Conservation (phyloP, 2,329 filamentous ascomycete species). For the Colletotrichum tofieldiae region DNA sequence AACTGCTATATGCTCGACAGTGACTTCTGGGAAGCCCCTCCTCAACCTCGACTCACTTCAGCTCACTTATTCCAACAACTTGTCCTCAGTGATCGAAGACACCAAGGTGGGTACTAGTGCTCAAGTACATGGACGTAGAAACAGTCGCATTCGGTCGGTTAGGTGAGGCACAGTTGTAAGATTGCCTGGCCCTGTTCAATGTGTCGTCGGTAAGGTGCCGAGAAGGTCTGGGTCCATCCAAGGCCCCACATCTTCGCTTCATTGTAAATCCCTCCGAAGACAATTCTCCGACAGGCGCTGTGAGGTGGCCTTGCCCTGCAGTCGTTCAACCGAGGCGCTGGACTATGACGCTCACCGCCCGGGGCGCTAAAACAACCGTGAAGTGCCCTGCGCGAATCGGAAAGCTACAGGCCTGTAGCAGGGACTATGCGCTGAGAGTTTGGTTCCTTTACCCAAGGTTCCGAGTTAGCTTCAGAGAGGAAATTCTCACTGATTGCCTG, state of each 20-base stretch:
- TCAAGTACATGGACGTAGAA: not conserved
- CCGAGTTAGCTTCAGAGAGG: not conserved
- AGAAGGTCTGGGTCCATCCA: not conserved
- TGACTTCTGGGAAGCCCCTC: not conserved
- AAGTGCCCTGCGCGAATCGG: constrained; percentile 5
- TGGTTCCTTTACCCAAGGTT: not conserved
- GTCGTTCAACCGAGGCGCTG: not conserved
- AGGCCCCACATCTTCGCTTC: constrained; percentile 5
- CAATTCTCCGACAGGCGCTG: not conserved
- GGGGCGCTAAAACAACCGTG: constrained; percentile 14
- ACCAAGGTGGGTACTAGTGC: not conserved
- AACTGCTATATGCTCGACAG: not conserved
- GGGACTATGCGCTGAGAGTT: not conserved
- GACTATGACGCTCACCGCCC: constrained; percentile 31
- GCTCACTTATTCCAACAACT: not conserved
- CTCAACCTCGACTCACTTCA: not conserved
- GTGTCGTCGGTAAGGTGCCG: not conserved
- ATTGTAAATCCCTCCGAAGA: constrained; percentile 30
- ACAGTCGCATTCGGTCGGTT: no score
- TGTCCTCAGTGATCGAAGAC: not conserved
- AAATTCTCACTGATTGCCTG: not conserved
- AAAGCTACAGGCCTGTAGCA: constrained; percentile 15
- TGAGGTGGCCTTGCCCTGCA: not conserved
- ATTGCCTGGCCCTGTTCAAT: not conserved
- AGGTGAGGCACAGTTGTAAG: not conserved